Evolutionary conservation across 306 rosid species (phyloP), one percentile per base, ranked within the genome.

Genomic region (Oxytropis ochrocephala): DNA sequence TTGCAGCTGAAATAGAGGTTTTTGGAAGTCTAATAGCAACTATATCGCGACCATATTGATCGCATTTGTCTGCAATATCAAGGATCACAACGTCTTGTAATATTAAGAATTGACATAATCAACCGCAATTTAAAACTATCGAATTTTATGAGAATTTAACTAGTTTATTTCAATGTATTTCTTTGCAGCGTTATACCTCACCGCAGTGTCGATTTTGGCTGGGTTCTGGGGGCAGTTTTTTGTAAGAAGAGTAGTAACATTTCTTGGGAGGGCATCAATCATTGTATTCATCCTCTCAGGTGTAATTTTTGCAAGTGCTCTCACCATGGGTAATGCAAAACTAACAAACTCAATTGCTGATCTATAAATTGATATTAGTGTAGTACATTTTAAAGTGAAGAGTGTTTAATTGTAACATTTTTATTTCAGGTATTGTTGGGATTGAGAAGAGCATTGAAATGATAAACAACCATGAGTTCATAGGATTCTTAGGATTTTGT

Each of bases 201-300:
- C 82, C 6, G 17, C 69, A 0, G 88, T 93, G 36, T 86, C 97
- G 4, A 58, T 88, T 38, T 41, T 90, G 68, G 97, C 98, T 57
- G 97, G 97, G 19, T 90, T 90, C 47, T 88, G 94, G 96, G 96
- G 96, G 12, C 97, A 93, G 36, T 86, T 53, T 50, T 51, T 93
- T 4, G 83, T 90, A 5, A 84, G 97, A 73, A 93, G 75, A 76
- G 5, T 85, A 8, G 69, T 86, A 6, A 16, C 79, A 58, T 41
- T 79, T 79, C 83, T 93, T 33, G 80, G 78, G 35, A 84, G 96
- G 76, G 96, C 90, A 41, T 93, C 98, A 3, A 12, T 90, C 48
- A 88, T 93, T 30, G 83, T 93, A n/a, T 90, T 90, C 80, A 81
- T 90, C 70, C 98, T 93, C 74, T 90, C 98, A 2, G 89, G 82